Base-by-base conservation (phyloP, 345 rosid genomes). In the Murraya koenigii region DNA sequence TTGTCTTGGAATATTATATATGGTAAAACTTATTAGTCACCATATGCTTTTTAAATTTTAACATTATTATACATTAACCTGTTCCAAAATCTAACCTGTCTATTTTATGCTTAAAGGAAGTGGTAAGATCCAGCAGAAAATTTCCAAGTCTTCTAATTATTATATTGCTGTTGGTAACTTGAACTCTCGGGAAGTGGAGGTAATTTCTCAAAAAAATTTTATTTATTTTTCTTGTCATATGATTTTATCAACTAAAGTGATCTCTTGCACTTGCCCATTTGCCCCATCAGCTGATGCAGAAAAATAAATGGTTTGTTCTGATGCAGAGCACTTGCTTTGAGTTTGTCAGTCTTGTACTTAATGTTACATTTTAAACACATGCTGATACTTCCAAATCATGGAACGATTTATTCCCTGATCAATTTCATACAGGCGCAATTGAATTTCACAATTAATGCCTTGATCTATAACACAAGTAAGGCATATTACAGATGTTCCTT, bases 1-100 rank as follows among this genome's bases (percentile, higher is more conserved):
- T 77, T 90, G 75, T 90, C 94, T 9, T 87, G 92, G 91, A 86
- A 86, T 72, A 86, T 89, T 20, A 84, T 90, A 15, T 0, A 75
- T 36, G 92, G 92, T 89, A 77, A 61, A 41, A 32, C 19, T 69
- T 23, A 44, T 19, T 61, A 22, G 9, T 60, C 47, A 76, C 36
- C 8, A n/a, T 23, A 25, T 61, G 19, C 8, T 19, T 38, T 28
- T 33, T 76, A 25, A 11, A 9, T 55, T 19, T n/a, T n/a, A n/a
- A n/a, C n/a, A n/a, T n/a, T 39, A 38, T 23, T 52, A 58, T 71
- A 22, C 66, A 39, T 26, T 71, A 35, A 58, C 30, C 8, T 15
- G 49, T 33, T 35, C 71, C 76, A 60, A 58, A 52, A 52, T 52
- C 65, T 33, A 64, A 64, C 7, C 44, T 52, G 38, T 77, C 60